These are phyloP conservation scores for Murraya koenigii DNA, from an alignment of 345 rosid genomes.

Conservation along the genomic window DNA sequence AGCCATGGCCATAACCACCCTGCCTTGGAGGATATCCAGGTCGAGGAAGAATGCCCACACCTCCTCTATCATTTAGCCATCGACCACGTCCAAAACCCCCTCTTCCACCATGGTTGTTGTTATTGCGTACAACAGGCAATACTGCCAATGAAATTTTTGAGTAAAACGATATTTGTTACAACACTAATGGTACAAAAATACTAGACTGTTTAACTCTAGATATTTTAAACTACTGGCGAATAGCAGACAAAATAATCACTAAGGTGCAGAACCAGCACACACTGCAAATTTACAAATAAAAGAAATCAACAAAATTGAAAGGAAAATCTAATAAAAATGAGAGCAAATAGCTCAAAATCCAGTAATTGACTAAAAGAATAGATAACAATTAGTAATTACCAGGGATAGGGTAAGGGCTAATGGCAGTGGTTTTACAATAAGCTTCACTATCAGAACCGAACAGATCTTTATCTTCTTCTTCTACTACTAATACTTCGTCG, in stretches of 20 bases:
- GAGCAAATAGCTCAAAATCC: neutral
- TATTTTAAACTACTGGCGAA: neutral
- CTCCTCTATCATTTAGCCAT: conserved; percentile 85
- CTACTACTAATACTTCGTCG: conserved; percentile 30
- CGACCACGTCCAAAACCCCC: conserved; percentile 80
- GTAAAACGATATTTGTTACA: neutral
- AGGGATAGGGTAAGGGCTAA: conserved; percentile 65
- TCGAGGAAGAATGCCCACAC: conserved; percentile 88
- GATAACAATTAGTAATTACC: conserved; percentile 33
- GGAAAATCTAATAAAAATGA: neutral
- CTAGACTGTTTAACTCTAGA: neutral
- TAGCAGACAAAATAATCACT: neutral
- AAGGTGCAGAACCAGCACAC: neutral
- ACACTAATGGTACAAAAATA: neutral
- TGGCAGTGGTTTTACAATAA: conserved; percentile 70
- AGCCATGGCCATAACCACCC: conserved; percentile 68
- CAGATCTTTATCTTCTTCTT: conserved; percentile 56
- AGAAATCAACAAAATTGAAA: neutral
- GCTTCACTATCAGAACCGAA: conserved; percentile 92
- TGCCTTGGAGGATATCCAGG: conserved; percentile 80
- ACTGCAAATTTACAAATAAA: neutral
- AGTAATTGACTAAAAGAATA: neutral
- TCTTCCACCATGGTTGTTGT: conserved; percentile 58
- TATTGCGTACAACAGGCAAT: conserved; percentile 57
- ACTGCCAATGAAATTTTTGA: conserved; percentile 41